These are phyloP conservation scores for Syncephalastrum racemosum DNA, from an alignment of 371 early-diverging fungal species.

Conservation along the genomic window DNA sequence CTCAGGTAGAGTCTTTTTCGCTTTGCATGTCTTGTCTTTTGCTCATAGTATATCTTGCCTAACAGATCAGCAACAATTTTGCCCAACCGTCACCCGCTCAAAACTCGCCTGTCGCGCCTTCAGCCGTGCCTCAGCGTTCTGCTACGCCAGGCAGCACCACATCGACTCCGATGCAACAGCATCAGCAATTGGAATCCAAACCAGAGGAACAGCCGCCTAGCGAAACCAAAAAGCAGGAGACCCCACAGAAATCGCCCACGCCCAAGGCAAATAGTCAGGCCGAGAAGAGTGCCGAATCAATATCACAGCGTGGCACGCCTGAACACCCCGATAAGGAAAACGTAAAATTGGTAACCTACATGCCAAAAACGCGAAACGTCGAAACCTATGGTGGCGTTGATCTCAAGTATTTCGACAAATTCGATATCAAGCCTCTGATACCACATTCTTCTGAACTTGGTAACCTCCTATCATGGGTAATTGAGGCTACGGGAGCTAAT, in stretches of 20 bases:
- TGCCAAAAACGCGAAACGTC: constrained; percentile 52
- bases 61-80: constrained; percentile 17
- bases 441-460: constrained; percentile 63
- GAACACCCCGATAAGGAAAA: constrained; percentile 1
- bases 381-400: constrained; percentile 79
- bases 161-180: constrained; percentile 40
- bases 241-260: constrained; percentile 1
- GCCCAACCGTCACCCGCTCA: constrained; percentile 34
- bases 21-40: neutral
- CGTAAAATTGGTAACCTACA: constrained; percentile 28
- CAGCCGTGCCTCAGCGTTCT: constrained; percentile 32
- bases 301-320: neutral
- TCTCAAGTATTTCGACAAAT: constrained; percentile 62
- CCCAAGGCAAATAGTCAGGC: constrained; percentile 6
- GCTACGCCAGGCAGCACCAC: constrained; percentile 33
- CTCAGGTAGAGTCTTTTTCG: constrained; percentile 14
- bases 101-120: constrained; percentile 15
- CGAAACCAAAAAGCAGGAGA: constrained; percentile 4
- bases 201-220: neutral
- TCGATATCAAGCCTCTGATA: constrained; percentile 53
- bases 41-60: neutral
- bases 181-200: constrained; percentile 23
- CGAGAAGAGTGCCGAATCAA: neutral
- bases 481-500: neutral
- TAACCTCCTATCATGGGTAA: constrained; percentile 20